phyloP scores from a whole-genome alignment of 2,329 filamentous ascomycete species.

The Alternaria triticina region DNA sequence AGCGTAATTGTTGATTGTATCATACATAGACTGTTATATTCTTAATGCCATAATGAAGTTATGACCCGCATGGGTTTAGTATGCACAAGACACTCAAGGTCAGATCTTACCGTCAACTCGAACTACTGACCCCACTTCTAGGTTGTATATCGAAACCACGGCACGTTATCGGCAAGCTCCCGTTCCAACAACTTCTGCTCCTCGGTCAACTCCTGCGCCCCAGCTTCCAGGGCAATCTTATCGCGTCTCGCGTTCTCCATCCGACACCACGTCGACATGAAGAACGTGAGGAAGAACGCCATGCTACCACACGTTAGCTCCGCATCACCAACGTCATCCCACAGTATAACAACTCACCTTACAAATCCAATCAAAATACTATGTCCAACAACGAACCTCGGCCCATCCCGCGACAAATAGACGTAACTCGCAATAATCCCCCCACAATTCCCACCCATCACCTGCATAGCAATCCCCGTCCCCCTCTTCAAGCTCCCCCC shows the following conservation, averaged over 20 bases:
- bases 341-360: slow-evolving; percentile 39
- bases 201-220: slow-evolving; percentile 55
- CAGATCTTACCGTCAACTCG: background rate
- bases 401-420: slow-evolving; percentile 53
- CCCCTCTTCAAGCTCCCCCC: slow-evolving; percentile 62
- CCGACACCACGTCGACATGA: slow-evolving; percentile 65
- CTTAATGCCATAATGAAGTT: slow-evolving; percentile 23
- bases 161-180: slow-evolving; percentile 64
- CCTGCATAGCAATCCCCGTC: slow-evolving; percentile 64
- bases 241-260: slow-evolving; percentile 64
- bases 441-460: slow-evolving; percentile 68
- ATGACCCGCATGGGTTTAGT: slow-evolving; percentile 6
- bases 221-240: slow-evolving; percentile 46
- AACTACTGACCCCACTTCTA: background rate
- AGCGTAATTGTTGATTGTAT: background rate
- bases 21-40: slow-evolving; percentile 4
- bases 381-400: slow-evolving; percentile 56
- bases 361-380: slow-evolving; percentile 53
- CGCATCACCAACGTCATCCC: background rate
- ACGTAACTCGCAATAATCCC: slow-evolving; percentile 69
- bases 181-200: slow-evolving; percentile 62
- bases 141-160: slow-evolving; percentile 48
- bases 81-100: background rate
- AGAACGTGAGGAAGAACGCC: slow-evolving; percentile 57
- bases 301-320: slow-evolving; percentile 43